Evolutionary conservation across 352 stramenopile species (phyloP).

Genomic region (Pythium scleroteichum): DNA sequence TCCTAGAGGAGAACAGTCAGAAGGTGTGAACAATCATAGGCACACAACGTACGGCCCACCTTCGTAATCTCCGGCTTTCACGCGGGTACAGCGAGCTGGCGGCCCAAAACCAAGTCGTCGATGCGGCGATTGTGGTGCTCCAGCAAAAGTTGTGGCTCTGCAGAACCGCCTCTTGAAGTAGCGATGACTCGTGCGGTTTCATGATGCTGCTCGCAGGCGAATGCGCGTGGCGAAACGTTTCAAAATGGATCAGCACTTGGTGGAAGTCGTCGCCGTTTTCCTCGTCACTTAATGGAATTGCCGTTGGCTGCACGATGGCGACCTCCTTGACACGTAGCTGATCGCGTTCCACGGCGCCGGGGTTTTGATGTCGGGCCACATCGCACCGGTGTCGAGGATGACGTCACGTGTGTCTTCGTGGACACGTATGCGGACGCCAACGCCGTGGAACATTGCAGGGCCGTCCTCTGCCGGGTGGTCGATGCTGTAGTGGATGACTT

Average conservation of each 20-base stretch:
- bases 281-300: no score
- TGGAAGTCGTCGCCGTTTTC: neutral
- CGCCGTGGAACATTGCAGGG: neutral
- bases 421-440: constrained; percentile 2
- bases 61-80: no score
- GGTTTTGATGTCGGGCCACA: constrained; percentile 4
- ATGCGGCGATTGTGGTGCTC: neutral
- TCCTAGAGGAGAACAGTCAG: no score
- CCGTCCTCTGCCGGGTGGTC: no score
- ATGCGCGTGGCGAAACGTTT: neutral
- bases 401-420: neutral
- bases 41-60: no score
- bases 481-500: constrained; percentile 6
- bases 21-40: no score
- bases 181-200: neutral
- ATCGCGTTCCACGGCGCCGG: constrained; percentile 1
- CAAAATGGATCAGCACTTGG: neutral
- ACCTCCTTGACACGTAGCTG: constrained; percentile 3
- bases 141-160: neutral
- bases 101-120: neutral
- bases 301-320: neutral
- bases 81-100: neutral
- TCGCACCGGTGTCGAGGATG: neutral
- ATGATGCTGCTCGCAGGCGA: neutral
- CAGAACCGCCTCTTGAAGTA: neutral